A percentile compares a stretch with the other conserved stretches of the same genome.
Conservation (phyloP, 2,329 filamentous ascomycete species). For the Cercospora sp. region DNA sequence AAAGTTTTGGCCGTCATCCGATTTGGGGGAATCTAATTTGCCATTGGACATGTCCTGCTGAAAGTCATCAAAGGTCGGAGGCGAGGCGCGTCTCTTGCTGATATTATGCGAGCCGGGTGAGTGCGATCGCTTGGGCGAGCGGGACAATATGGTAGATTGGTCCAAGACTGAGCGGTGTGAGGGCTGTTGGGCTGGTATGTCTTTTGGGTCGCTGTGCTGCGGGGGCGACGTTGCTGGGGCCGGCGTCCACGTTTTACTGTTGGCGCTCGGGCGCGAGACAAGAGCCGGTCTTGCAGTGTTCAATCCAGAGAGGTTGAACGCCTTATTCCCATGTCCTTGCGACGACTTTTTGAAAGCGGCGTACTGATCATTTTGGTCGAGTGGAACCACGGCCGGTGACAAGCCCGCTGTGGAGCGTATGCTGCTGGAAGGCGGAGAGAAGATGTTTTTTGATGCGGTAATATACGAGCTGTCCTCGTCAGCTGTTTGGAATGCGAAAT, state of each 20-base stretch:
- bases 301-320: constrained; percentile 46
- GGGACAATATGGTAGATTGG: constrained; percentile 31
- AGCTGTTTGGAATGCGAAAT: no score
- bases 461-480: no score
- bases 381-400: constrained; percentile 37
- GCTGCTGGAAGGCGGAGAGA: no score
- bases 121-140: constrained; percentile 52
- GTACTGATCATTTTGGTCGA: constrained; percentile 78
- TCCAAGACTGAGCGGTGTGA: constrained; percentile 31
- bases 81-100: constrained; percentile 49
- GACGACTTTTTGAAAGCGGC: constrained; percentile 74
- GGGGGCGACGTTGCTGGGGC: constrained; percentile 31
- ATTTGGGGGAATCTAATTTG: constrained; percentile 33
- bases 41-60: constrained; percentile 8
- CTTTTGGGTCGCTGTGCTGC: constrained; percentile 37
- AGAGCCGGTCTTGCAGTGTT: constrained; percentile 30
- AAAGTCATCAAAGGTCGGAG: constrained; percentile 35
- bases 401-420: no score
- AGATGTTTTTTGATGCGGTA: no score
- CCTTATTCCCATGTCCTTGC: constrained; percentile 59
- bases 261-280: constrained; percentile 19
- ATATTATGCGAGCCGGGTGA: constrained; percentile 48
- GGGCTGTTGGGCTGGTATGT: constrained; percentile 40
- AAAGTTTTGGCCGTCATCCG: constrained; percentile 23
- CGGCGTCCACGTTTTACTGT: constrained; percentile 26